Evolutionary conservation across 2,329 filamentous ascomycete species (phyloP), one percentile per base, ranked within the genome.

Genomic region (Fusarium annulatum): DNA sequence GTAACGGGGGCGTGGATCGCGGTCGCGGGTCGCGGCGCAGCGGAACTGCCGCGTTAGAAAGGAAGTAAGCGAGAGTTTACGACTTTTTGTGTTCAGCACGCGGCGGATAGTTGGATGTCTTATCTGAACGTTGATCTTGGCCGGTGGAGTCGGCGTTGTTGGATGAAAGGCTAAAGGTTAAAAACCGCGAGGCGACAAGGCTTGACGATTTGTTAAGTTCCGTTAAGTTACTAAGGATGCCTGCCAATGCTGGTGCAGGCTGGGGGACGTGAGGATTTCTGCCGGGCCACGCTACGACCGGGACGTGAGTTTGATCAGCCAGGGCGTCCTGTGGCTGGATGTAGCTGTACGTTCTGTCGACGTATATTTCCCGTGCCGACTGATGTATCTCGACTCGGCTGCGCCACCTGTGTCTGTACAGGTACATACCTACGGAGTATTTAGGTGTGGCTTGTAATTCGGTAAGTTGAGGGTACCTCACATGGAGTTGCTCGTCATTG

Each of bases 11-110:
- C 71, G 77, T 73, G 74, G 76, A 75, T 73, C 71, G 71, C 72
- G 72, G 72, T 75, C 73, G 73, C 70, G 72, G 58, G 68, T 75
- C 73, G 76, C 72, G 72, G 75, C 79, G 79, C 78, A 78, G 76
- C 81, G 76, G 76, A 78, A 79, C 79, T 80, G 82, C 81, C 82
- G 81, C 82, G 76, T 78, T 77, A 74, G 78, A 78, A 79, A 80
- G 79, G 80, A 65, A 64, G 61, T 58, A 46, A 45, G 48, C 43
- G 61, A 53, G 45, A 57, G 36, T 61, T 59, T 66, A 67, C 63
- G 63, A 48, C 56, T 56, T 46, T 66, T 57, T 52, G 28, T 34
- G 48, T 51, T 74, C 62, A 65, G 75, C 72, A 63, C 69, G 69
- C 69, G 66, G 75, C 64, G 51, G 64, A 15, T 52, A 52, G 49